Evolutionary conservation across 2,329 filamentous ascomycete species (phyloP), one percentile per base, ranked within the genome.

Genomic region (Phaeosphaeria sp.): DNA sequence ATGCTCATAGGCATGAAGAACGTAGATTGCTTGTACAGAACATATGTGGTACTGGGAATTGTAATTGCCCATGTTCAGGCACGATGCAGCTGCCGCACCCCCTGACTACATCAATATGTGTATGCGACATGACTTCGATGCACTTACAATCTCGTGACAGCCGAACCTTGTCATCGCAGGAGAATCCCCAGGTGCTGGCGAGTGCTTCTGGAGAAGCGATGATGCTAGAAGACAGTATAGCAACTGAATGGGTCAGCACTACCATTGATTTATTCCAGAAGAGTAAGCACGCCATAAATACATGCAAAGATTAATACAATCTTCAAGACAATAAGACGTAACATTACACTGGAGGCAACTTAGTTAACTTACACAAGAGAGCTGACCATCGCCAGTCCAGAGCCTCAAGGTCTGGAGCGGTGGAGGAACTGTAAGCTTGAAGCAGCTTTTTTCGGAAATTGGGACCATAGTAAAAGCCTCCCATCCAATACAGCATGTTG

Each of bases 1-100:
- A 65, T 85, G 82, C 9, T 81, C 82, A 9, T 80, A 80, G 2
- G 82, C 79, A n/a, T 82, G 82, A 27, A 82, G 69, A 1, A 78
- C 80, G 10, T 80, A 71, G 41, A 85, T 81, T 3, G 82, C 77
- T 62, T 84, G 78, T 3, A 83, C 74, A 0, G 72, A 59, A 60
- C 72, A 62, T 68, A 78, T 59, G 67, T 78, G 53, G 50, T 65
- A 64, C 55, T 69, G 64, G 63, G 75, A 80, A 50, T 79, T 81
- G 58, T 79, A 84, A 49, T 82, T 78, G 2, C 79, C 81, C 4
- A 78, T 69, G 39, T 82, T 79, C 1, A 85, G 68, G 60, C 80
- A 82, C 1, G 78, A 74, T 1, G 82, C 70, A 0, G 78, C 72
- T 15, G 81, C 81, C 43, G 78, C 78, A 54, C 80, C 81, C 81